Conservation (phyloP, 192 early-diverging fungal species). For the Coemansia sp. region DNA sequence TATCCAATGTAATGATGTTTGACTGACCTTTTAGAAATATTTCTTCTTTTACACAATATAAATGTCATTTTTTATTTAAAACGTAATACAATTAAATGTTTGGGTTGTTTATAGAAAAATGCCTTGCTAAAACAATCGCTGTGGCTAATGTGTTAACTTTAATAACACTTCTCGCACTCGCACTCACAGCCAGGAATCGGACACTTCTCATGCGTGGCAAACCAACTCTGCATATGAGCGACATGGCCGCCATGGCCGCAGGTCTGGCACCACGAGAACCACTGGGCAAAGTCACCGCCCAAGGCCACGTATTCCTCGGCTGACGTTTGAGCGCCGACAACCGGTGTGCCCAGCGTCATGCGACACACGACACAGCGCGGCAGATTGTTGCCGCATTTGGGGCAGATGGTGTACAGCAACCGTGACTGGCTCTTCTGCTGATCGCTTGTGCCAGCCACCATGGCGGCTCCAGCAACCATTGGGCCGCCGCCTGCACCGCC, state of each 20-base stretch:
- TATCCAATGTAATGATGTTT: no score
- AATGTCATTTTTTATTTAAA: no score
- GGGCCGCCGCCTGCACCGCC: conserved; percentile 13
- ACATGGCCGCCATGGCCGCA: conserved; percentile 97
- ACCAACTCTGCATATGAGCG: conserved; percentile 89
- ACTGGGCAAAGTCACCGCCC: conserved; percentile 68
- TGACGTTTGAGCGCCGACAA: conserved; percentile 1
- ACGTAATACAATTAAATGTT: no score
- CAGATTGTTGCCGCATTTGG: conserved; percentile 31
- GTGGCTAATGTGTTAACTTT: no score
- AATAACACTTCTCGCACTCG: conserved; percentile 31
- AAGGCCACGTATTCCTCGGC: conserved; percentile 5
- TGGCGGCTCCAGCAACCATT: neutral
- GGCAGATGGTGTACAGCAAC: conserved; percentile 42
- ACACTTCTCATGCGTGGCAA: conserved; percentile 76
- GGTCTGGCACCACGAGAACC: conserved; percentile 99
- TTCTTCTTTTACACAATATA: no score
- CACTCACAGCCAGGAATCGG: conserved; percentile 86
- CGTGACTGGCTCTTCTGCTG: conserved; percentile 31
- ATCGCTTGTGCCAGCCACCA: conserved; percentile 16
- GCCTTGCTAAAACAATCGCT: neutral
- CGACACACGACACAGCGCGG: conserved; percentile 52
- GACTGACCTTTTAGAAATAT: no score
- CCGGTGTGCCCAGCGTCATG: conserved; percentile 46
- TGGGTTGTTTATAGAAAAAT: conserved; percentile 1